phyloP scores from a whole-genome alignment of 768 basidiomycete species.

The Rhizopogon roseolus region DNA sequence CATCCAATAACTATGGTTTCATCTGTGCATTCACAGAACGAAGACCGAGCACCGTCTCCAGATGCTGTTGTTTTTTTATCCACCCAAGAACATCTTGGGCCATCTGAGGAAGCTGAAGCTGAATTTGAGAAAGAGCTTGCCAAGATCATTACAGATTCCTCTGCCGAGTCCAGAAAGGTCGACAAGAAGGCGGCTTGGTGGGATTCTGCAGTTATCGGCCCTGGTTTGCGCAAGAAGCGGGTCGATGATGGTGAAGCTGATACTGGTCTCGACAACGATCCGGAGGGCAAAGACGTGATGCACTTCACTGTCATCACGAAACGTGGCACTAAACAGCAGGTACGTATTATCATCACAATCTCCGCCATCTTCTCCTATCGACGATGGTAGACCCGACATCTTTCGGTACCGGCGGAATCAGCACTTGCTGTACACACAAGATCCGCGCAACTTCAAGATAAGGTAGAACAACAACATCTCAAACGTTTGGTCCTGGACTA shows the following conservation, averaged over 20 bases:
- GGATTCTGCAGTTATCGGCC: constrained; percentile 80
- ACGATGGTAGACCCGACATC: constrained; percentile 62
- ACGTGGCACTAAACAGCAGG: constrained; percentile 90
- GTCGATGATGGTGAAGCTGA: constrained; percentile 56
- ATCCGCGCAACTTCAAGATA: constrained; percentile 88
- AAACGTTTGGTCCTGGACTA: constrained; percentile 93
- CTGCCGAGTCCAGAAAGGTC: constrained; percentile 76
- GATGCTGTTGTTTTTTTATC: constrained; percentile 75
- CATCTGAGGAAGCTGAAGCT: constrained; percentile 84
- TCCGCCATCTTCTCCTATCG: constrained; percentile 7
- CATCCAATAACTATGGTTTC: not conserved
- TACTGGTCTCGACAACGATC: constrained; percentile 29
- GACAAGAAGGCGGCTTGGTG: constrained; percentile 89
- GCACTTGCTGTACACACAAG: constrained; percentile 88
- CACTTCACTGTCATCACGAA: constrained; percentile 91
- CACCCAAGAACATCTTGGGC: constrained; percentile 69
- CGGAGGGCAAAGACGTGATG: constrained; percentile 50
- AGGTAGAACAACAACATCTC: constrained; percentile 93
- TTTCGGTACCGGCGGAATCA: constrained; percentile 85
- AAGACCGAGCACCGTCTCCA: constrained; percentile 75
- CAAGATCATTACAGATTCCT: constrained; percentile 88
- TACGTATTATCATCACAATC: constrained; percentile 27
- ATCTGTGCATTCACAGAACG: constrained; percentile 27
- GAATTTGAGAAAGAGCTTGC: constrained; percentile 96
- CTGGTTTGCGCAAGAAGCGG: constrained; percentile 61